Percentiles rank a stretch among this genome's conserved stretches.
These are phyloP conservation scores for Candida adriatica DNA, from an alignment of 805 yeast species.

Conservation along the genomic window DNA sequence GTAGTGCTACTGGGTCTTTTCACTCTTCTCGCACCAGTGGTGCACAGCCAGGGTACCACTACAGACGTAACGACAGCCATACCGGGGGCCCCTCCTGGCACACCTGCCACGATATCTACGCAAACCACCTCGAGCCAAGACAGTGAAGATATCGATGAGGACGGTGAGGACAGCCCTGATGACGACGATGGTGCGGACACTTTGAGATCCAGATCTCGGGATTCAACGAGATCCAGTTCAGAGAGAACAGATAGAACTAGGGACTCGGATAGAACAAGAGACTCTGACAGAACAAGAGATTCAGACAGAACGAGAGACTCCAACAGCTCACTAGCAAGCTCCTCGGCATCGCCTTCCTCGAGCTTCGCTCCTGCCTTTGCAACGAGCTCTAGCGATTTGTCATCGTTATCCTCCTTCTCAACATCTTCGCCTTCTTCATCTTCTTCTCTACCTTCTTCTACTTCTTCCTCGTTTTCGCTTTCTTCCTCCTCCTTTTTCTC, in stretches of 20 bases:
- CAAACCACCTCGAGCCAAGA: no score
- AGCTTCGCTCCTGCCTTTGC: slow-evolving; percentile 1
- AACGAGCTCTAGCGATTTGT: neutral
- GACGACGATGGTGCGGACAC: slow-evolving; percentile 1
- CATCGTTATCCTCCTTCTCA: neutral
- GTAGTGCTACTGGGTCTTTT: no score
- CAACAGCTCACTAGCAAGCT: neutral
- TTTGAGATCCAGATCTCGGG: neutral
- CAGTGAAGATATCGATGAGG: slow-evolving; percentile 1
- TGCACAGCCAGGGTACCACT: no score
- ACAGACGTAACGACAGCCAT: no score
- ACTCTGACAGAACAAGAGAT: no score
- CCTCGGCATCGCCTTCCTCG: slow-evolving; percentile 1
- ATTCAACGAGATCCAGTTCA: neutral
- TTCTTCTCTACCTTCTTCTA: slow-evolving; percentile 4
- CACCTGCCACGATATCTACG: no score
- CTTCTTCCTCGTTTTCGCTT: neutral
- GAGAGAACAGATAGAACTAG: neutral
- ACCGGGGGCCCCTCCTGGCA: no score
- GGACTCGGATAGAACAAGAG: no score
- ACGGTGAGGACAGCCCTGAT: slow-evolving; percentile 1
- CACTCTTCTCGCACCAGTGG: no score
- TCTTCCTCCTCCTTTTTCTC: slow-evolving; percentile 1
- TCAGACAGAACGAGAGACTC: neutral
- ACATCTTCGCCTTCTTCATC: slow-evolving; percentile 2